Evolutionary conservation across 495 filamentous ascomycete species (phyloP), one percentile per base, ranked within the genome.

Genomic region (Geoglossum glabrum): DNA sequence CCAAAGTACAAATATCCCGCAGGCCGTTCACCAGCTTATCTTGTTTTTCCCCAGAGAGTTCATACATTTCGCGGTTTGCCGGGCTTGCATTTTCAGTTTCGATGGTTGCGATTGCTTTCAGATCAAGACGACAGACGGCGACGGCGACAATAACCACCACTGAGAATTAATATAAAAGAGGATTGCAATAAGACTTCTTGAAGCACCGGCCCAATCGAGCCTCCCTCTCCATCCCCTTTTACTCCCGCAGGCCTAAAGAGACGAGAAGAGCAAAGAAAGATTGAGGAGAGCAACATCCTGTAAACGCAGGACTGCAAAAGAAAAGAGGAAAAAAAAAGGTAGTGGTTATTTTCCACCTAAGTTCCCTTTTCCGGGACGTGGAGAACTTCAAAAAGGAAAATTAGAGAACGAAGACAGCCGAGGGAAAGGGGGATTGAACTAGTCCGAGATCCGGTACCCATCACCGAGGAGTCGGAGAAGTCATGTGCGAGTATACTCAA

Each of bases 401-500:
- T 9, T 7, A 40, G 13, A 40, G 31, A 34, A 34, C 4, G 31
- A 34, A 34, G 15, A n/a, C n/a, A 47, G 43, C 43, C 17, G 46
- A 50, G 46, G 46, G 19, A 50, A 5, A 50, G 26, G 46, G 26
- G 7, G 19, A 50, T 28, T 21, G 19, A 47, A 47, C 23, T 17
- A 15, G 19, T 21, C n/a, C 46, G 36, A 17, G 13, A 40, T 17
- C 13, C 31, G 11, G 31, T 11, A 34, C 11, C 11, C 31, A 11
- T 34, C 31, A 17, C 15, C 43, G 15, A 47, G 21, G 6, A 25
- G 17, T 15, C 21, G 46, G 7, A 28, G n/a, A 21, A 10, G 43
- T 10, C 2, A 79, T 79, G 76, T 79, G 76, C 63, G 74, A 79
- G 61, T 78, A 75, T 58, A 78, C 69, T 23, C 64, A 71, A 61